Conservation (phyloP, 2,329 filamentous ascomycete genomes). For the Nemania sp. region DNA sequence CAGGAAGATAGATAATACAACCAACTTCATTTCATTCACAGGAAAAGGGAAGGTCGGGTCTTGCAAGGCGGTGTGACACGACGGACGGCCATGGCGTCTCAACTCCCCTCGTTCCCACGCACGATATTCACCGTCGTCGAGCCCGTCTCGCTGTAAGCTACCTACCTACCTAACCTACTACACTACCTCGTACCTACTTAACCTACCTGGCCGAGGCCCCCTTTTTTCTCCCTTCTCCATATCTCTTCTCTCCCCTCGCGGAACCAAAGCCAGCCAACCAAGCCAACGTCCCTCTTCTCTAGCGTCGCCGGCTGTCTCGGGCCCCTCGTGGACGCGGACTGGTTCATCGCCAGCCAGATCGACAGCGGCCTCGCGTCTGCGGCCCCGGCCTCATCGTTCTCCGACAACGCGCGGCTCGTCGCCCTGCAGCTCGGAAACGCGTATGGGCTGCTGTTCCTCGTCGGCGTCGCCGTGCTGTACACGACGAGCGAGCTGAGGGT, state of each 20-base stretch:
- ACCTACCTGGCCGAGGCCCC: no score
- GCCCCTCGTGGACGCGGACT: conserved; percentile 59
- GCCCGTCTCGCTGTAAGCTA: conserved; percentile 67
- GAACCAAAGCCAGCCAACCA: neutral
- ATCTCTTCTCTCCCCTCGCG: neutral
- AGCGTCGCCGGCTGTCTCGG: conserved; percentile 65
- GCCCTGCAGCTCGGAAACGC: conserved; percentile 71
- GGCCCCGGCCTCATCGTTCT: conserved; percentile 43
- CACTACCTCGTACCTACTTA: neutral
- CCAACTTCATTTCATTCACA: no score
- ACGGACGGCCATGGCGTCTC: conserved; percentile 57
- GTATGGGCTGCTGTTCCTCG: conserved; percentile 67
- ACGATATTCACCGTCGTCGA: conserved; percentile 71
- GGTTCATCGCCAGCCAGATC: conserved; percentile 68
- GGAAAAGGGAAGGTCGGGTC: no score
- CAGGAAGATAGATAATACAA: no score
- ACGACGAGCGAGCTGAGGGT: conserved; percentile 68
- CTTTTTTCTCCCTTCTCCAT: neutral
- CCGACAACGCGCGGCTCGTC: conserved; percentile 58
- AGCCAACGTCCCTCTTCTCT: conserved; percentile 20
- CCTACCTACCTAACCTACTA: neutral
- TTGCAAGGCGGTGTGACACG: neutral
- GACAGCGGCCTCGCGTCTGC: conserved; percentile 51
- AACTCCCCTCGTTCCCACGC: conserved; percentile 66
- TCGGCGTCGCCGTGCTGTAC: conserved; percentile 67